Conservation (phyloP, 2,329 filamentous ascomycete genomes). For the Zelopaecilomyces penicillatus region DNA sequence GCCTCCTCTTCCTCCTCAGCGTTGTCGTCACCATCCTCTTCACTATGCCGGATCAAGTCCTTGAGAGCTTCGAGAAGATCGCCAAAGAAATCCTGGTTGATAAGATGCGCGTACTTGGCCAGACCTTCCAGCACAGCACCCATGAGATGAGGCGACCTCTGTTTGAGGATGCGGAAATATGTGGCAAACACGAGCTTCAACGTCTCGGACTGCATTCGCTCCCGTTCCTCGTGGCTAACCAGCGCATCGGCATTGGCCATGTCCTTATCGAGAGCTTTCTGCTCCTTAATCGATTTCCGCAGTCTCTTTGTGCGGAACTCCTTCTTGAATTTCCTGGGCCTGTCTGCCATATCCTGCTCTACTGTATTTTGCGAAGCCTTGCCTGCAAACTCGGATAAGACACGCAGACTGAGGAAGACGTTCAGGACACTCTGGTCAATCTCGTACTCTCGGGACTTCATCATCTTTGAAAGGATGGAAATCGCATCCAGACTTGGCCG, state of each 20-base stretch:
- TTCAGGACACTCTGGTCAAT: conserved; percentile 83
- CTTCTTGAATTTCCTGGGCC: conserved; percentile 54
- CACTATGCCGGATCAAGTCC: conserved; percentile 75
- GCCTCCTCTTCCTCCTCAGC: conserved; percentile 25
- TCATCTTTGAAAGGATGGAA: conserved; percentile 82
- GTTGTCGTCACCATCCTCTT: conserved; percentile 39
- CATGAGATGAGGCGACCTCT: conserved; percentile 75
- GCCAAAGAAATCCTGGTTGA: conserved; percentile 98
- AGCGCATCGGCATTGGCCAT: conserved; percentile 87
- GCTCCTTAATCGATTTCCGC: conserved; percentile 75
- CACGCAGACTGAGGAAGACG: conserved; percentile 79
- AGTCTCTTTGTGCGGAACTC: conserved; percentile 85
- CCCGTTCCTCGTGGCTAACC: conserved; percentile 85
- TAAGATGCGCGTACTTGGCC: conserved; percentile 88
- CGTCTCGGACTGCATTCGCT: conserved; percentile 90
- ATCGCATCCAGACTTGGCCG: conserved; percentile 81
- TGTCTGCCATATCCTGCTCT: conserved; percentile 42
- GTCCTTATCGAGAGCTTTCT: conserved; percentile 82
- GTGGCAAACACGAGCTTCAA: conserved; percentile 90
- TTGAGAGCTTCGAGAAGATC: conserved; percentile 91
- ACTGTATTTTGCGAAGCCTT: conserved; percentile 74
- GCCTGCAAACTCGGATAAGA: conserved; percentile 78
- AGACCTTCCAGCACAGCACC: conserved; percentile 93
- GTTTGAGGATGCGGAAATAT: conserved; percentile 91
- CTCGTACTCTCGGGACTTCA: conserved; percentile 76